Evolutionary conservation across 2,329 filamentous ascomycete genomes (phyloP).

Genomic region (Daldinia eschscholtzii): DNA sequence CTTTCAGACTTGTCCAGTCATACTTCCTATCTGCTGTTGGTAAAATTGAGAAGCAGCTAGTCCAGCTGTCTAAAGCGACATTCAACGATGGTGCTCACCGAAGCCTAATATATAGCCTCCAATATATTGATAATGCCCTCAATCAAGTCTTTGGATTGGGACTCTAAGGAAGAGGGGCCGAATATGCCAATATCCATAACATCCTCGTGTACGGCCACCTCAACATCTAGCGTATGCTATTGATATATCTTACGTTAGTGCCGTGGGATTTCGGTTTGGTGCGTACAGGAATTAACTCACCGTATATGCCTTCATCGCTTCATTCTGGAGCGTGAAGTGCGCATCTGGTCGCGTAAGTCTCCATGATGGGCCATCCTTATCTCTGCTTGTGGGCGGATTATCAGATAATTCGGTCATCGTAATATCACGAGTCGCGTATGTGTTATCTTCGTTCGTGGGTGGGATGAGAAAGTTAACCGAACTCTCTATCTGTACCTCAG

Average conservation of each 20-base stretch:
- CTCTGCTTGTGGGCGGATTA: not conserved
- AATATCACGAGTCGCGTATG: slow-evolving; percentile 18
- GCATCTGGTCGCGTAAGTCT: slow-evolving; percentile 30
- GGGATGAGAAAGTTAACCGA: slow-evolving; percentile 86
- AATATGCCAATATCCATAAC: slow-evolving; percentile 51
- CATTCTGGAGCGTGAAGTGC: slow-evolving; percentile 36
- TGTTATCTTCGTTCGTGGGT: slow-evolving; percentile 49
- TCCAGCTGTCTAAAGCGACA: not conserved
- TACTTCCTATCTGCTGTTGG: slow-evolving; percentile 6
- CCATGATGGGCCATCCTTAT: slow-evolving; percentile 13
- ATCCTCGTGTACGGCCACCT: slow-evolving; percentile 45
- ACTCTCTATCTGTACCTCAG: slow-evolving; percentile 74
- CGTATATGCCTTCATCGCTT: slow-evolving; percentile 40
- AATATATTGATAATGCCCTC: slow-evolving; percentile 40
- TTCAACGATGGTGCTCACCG: not conserved
- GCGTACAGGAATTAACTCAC: slow-evolving; percentile 31
- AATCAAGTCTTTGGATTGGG: slow-evolving; percentile 40
- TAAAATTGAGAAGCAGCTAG: not conserved
- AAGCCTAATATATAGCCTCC: slow-evolving; percentile 22
- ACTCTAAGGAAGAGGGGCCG: slow-evolving; percentile 36
- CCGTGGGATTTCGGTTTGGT: not conserved
- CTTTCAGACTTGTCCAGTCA: not conserved
- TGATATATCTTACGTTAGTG: slow-evolving; percentile 16
- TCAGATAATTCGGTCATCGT: slow-evolving; percentile 29
- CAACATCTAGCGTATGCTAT: slow-evolving; percentile 51